Evolutionary conservation across 768 basidiomycete species (phyloP).

Genomic region (Harrya chromipes): DNA sequence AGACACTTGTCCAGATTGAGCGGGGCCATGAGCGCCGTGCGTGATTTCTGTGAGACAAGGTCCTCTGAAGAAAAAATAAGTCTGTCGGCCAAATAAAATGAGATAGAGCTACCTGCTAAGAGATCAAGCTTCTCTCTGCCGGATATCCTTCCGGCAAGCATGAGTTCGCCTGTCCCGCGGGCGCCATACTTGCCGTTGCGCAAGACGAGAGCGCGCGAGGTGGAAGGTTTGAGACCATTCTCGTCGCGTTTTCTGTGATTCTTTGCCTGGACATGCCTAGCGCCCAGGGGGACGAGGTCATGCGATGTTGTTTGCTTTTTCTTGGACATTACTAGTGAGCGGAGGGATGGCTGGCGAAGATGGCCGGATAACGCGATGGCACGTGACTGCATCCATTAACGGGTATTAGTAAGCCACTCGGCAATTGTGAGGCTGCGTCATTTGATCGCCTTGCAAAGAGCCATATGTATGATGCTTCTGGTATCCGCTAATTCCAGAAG

Average conservation of each 20-base stretch:
- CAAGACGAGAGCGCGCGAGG: conserved; percentile 68
- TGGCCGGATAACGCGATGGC: too few species aligned
- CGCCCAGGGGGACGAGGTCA: conserved; percentile 56
- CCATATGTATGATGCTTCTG: too few species aligned
- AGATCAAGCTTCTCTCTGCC: conserved; percentile 82
- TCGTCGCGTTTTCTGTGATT: conserved; percentile 42
- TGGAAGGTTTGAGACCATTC: conserved; percentile 56
- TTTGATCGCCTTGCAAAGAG: too few species aligned
- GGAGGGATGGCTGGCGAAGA: too few species aligned
- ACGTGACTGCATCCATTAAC: too few species aligned
- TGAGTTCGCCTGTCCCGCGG: conserved; percentile 65
- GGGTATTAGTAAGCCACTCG: too few species aligned
- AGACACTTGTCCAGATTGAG: conserved; percentile 62
- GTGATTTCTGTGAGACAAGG: conserved; percentile 49
- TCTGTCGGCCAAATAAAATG: background rate
- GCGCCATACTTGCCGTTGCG: conserved; percentile 75
- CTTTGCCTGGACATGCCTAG: conserved; percentile 43
- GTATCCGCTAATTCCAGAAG: too few species aligned
- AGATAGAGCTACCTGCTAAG: conserved; percentile 54
- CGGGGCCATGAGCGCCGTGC: conserved; percentile 58
- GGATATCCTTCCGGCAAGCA: conserved; percentile 55
- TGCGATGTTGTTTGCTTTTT: conserved; percentile 29
- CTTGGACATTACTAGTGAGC: conserved; percentile 28
- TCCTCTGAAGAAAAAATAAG: conserved; percentile 50
- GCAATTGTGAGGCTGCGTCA: too few species aligned